Evolutionary conservation across 2,329 filamentous ascomycete genomes (phyloP), one percentile per base, ranked within the genome.

Genomic region (Xylariales sp.): DNA sequence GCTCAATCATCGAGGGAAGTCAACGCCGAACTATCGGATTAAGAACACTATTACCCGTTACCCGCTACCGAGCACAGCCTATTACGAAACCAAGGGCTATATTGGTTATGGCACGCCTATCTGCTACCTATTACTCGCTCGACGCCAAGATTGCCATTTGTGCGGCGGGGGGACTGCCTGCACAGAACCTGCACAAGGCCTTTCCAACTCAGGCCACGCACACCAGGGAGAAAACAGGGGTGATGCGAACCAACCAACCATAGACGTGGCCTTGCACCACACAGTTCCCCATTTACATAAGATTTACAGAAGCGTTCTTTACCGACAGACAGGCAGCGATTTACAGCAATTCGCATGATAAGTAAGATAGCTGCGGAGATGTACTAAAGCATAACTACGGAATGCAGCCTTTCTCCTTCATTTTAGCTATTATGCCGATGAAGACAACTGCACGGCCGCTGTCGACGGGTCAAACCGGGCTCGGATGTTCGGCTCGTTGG

Each of bases 311-410:
- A 23, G 4, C 8, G 1, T 49, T 14, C n/a, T 54, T 62, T 52
- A 14, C 39, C 5, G 14, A 12, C 3, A 41, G 39, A 14, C 39
- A 32, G 45, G n/a, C 16, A 41, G 28, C 50, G n/a, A 53, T 36
- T 64, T 48, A 57, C 60, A 67, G 28, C 50, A 28, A 50, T 43
- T 64, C 55, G 52, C 59, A 67, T 48, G 58, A 54, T 50, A 18
- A 18, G 43, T 16, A 46, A 46, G 39, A 12, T 49, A 12, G 45
- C 10, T 23, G 23, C 23, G 23, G 23, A 23, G 23, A 45, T 53
- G 28, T 32, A 43, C 8, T 28, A 16, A 7, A 23, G 34, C 36
- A 28, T 8, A 55, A 23, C 18, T 7, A 18, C 4, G 23, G 18
- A 23, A 23, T 4, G 18, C 8, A 6, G 6, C 10, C 18, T 23